A percentile compares a stretch with the other conserved stretches of the same genome.
These are phyloP conservation scores for Polychaeton citri DNA, from an alignment of 2,329 filamentous ascomycete genomes.

Conservation along the genomic window DNA sequence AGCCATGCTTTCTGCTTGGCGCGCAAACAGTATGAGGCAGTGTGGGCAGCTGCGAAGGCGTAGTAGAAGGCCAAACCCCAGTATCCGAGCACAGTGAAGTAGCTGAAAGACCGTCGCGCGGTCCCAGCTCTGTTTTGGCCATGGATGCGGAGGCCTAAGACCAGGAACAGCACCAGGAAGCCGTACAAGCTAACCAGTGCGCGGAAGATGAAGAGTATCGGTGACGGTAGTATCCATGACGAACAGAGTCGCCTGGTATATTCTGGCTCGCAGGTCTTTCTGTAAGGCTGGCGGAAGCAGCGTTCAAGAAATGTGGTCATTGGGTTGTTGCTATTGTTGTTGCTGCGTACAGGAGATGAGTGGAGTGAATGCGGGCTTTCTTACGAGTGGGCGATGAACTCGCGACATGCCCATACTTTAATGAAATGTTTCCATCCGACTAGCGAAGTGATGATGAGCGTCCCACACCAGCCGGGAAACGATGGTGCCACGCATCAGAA, in stretches of 20 bases:
- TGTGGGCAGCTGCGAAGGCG: constrained; percentile 54
- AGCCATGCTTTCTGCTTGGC: constrained; percentile 21
- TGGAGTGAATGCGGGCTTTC: too few relatives aligned
- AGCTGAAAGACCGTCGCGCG: constrained; percentile 54
- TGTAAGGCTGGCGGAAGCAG: constrained; percentile 3
- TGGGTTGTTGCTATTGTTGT: background rate
- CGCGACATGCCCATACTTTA: too few relatives aligned
- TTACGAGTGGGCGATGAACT: too few relatives aligned
- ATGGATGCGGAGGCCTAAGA: constrained; percentile 47
- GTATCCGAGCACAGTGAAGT: constrained; percentile 70
- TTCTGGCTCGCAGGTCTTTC: constrained; percentile 4
- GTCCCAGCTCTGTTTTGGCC: constrained; percentile 19
- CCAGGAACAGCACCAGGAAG: constrained; percentile 55
- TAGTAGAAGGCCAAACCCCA: constrained; percentile 77
- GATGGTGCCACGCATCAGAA: too few relatives aligned
- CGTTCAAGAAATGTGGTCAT: background rate
- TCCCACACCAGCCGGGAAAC: too few relatives aligned
- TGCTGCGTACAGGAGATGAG: too few relatives aligned
- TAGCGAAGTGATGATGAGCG: too few relatives aligned
- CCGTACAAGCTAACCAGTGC: constrained; percentile 47
- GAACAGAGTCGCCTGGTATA: constrained; percentile 50
- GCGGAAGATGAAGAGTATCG: constrained; percentile 45
- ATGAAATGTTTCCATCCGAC: too few relatives aligned
- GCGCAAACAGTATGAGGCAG: constrained; percentile 44
- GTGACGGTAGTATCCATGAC: constrained; percentile 65